Conservation (phyloP, 345 rosid genomes). For the Brassica carinata region DNA sequence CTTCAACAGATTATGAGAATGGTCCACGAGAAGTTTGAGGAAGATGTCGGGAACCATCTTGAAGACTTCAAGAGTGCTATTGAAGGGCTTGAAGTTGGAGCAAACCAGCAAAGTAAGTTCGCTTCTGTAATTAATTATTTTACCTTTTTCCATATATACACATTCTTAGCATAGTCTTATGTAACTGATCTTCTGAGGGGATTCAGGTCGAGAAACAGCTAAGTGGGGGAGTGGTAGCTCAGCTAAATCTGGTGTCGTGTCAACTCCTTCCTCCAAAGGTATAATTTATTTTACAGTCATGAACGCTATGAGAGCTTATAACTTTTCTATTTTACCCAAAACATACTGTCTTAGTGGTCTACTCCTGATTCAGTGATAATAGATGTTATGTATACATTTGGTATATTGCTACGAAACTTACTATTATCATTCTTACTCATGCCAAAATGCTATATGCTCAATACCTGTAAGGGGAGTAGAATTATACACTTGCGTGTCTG, state of each 20-base stretch:
- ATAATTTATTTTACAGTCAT: too few species aligned
- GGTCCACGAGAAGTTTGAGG: too few species aligned
- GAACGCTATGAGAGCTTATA: neutral
- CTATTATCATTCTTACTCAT: neutral
- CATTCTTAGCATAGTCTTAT: too few species aligned
- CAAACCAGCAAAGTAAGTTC: slow-evolving; percentile 75
- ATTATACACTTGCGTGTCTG: neutral
- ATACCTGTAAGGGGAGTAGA: neutral
- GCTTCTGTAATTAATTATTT: neutral
- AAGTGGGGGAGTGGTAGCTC: too few species aligned
- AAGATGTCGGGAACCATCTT: too few species aligned
- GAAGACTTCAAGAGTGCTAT: too few species aligned
- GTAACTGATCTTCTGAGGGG: too few species aligned
- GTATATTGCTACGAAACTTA: slow-evolving; percentile 3
- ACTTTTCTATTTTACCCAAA: neutral
- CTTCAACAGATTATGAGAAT: too few species aligned
- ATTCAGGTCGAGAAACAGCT: too few species aligned
- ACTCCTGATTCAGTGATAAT: slow-evolving; percentile 5
- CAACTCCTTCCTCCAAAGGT: too few species aligned
- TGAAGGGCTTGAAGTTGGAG: slow-evolving; percentile 54
- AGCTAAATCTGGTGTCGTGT: too few species aligned
- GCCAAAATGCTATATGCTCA: neutral
- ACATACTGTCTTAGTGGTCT: neutral
- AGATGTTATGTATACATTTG: neutral
- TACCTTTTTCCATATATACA: too few species aligned